Evolutionary conservation across 192 early-diverging fungal genomes (phyloP).

Genomic region (Coemansia sp.): DNA sequence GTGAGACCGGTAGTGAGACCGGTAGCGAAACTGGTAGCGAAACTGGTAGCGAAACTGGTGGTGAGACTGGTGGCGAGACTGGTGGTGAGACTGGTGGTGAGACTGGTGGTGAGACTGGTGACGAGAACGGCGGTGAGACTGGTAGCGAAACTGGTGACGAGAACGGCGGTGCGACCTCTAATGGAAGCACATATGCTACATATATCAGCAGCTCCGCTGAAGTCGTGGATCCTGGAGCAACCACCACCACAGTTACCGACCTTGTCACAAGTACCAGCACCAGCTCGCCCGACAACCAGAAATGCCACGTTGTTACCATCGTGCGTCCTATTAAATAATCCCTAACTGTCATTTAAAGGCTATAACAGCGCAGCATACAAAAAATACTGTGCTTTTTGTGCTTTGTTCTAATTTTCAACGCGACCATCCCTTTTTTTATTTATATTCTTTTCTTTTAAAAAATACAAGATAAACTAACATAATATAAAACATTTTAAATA

Average conservation of each 20-base stretch:
- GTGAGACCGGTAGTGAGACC: not conserved
- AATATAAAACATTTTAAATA: too few relatives aligned
- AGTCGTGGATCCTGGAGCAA: not conserved
- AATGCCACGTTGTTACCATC: constrained; percentile 7
- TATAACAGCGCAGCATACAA: not conserved
- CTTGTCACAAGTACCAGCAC: not conserved
- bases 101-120: not conserved
- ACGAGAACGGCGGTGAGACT: not conserved
- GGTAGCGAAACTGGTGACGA: not conserved
- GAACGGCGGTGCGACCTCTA: not conserved
- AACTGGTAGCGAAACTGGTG: not conserved
- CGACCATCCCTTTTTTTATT: too few relatives aligned
- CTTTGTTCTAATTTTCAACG: constrained; percentile 1
- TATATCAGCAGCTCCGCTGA: not conserved
- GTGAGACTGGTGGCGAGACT: not conserved
- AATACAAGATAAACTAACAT: too few relatives aligned
- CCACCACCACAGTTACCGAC: not conserved
- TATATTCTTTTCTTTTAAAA: too few relatives aligned
- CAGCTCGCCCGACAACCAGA: not conserved
- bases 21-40: not conserved
- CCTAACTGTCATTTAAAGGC: not conserved
- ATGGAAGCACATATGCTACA: not conserved
- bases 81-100: not conserved
- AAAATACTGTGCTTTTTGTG: not conserved
- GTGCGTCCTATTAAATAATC: not conserved